These are phyloP conservation scores for Annulohypoxylon moriforme DNA, from an alignment of 495 filamentous ascomycete genomes.

Conservation along the genomic window DNA sequence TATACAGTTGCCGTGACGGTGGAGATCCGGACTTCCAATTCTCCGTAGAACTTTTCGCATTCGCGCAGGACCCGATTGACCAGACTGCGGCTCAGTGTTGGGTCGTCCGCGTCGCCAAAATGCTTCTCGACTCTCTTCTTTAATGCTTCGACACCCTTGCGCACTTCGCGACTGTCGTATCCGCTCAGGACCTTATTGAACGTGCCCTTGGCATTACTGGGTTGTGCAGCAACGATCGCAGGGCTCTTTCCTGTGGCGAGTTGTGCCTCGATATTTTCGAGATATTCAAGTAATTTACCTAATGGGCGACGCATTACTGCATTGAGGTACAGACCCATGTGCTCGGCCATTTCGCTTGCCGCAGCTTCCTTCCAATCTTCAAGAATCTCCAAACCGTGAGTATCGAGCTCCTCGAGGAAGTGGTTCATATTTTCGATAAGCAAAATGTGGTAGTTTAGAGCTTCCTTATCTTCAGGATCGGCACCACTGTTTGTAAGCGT, in stretches of 20 bases:
- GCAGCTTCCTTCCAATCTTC: conserved; percentile 84
- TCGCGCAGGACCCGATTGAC: conserved; percentile 82
- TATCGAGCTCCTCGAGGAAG: conserved; percentile 89
- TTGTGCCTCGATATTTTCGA: conserved; percentile 83
- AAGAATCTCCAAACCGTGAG: conserved; percentile 76
- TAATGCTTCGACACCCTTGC: conserved; percentile 84
- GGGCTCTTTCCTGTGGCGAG: conserved; percentile 62
- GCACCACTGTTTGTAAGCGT: conserved; percentile 58
- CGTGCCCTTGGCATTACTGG: conserved; percentile 79
- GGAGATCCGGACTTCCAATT: conserved; percentile 75
- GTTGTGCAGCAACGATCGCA: conserved; percentile 70
- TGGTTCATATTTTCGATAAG: conserved; percentile 99
- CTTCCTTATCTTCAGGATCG: conserved; percentile 90
- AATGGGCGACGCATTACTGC: conserved; percentile 89
- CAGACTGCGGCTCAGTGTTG: conserved; percentile 69
- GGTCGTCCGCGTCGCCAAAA: conserved; percentile 88
- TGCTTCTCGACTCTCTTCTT: conserved; percentile 95
- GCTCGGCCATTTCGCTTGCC: conserved; percentile 81
- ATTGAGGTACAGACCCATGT: conserved; percentile 86
- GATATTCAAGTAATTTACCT: conserved; percentile 88
- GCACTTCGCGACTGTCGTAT: conserved; percentile 84
- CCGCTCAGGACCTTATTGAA: conserved; percentile 85
- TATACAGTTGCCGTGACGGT: conserved; percentile 69
- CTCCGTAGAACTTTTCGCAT: conserved; percentile 81
- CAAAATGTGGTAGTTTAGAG: conserved; percentile 94